These are phyloP conservation scores for Penicillium sclerotigenum DNA, from an alignment of 2,329 filamentous ascomycete species.

Conservation along the genomic window DNA sequence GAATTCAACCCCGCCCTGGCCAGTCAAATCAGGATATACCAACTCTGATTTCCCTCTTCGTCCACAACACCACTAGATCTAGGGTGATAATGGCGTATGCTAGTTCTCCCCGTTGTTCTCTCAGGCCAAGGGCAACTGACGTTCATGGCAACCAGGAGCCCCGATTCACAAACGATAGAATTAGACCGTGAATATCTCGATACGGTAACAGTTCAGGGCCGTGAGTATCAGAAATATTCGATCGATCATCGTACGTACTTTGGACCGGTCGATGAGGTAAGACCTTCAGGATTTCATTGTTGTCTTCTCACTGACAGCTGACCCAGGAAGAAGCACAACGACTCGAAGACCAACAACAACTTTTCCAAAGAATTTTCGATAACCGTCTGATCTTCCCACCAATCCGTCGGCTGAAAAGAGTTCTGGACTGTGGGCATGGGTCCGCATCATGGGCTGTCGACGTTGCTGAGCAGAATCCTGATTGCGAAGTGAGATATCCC, in stretches of 20 bases:
- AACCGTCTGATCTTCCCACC: conserved; percentile 68
- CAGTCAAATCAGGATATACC: conserved; percentile 12
- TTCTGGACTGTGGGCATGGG: conserved; percentile 72
- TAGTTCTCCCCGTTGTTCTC: conserved; percentile 8
- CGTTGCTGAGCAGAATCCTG: conserved; percentile 62
- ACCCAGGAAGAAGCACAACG: conserved; percentile 65
- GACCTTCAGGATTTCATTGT: conserved; percentile 13
- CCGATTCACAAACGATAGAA: conserved; percentile 46
- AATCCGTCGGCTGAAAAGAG: conserved; percentile 53
- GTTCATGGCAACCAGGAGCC: conserved; percentile 33
- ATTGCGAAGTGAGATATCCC: conserved; percentile 56
- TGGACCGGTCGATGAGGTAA: conserved; percentile 68
- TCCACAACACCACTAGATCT: conserved; percentile 7
- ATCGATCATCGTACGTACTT: conserved; percentile 65
- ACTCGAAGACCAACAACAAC: conserved; percentile 60
- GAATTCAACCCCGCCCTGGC: conserved; percentile 19
- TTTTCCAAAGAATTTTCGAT: conserved; percentile 64
- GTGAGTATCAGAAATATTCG: conserved; percentile 66
- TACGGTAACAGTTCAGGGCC: conserved; percentile 59
- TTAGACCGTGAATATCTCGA: conserved; percentile 60
- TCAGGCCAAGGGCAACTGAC: conserved; percentile 26
- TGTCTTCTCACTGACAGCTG: conserved; percentile 13
- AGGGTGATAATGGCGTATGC: conserved; percentile 32
- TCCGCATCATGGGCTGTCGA: conserved; percentile 68
- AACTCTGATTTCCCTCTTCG: conserved; percentile 7